Conservation (phyloP, 257 asterid genomes). For the Asclepias syriaca region DNA sequence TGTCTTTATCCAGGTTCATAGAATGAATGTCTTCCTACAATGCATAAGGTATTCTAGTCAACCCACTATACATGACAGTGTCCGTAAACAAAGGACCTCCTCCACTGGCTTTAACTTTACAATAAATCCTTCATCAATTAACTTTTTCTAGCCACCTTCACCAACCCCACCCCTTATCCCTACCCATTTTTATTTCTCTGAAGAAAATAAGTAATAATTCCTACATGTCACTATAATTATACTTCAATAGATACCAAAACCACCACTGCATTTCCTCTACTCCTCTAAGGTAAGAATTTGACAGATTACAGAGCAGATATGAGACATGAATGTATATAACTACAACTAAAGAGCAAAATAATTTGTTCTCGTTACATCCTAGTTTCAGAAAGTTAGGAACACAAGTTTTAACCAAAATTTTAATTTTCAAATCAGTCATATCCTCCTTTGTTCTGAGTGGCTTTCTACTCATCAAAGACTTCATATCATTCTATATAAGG, state of each 20-base stretch:
- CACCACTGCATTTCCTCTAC: neutral
- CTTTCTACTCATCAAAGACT: slow-evolving; percentile 3
- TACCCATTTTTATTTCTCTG: neutral
- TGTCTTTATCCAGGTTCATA: slow-evolving; percentile 6
- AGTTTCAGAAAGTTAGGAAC: neutral
- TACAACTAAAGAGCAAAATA: neutral
- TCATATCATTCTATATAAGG: neutral
- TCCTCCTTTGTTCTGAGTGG: slow-evolving; percentile 2
- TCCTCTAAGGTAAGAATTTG: neutral
- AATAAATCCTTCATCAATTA: neutral
- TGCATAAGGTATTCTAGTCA: slow-evolving; percentile 10
- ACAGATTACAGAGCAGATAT: neutral
- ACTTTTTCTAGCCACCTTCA: neutral
- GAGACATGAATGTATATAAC: neutral
- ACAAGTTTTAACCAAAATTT: neutral
- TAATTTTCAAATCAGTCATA: neutral
- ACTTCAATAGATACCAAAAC: neutral
- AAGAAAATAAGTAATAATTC: neutral
- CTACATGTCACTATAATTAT: neutral
- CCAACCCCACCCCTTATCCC: neutral
- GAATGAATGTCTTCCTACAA: slow-evolving; percentile 17
- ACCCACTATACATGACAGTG: slow-evolving; percentile 17
- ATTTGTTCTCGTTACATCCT: neutral
- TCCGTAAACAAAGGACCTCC: slow-evolving; percentile 22
- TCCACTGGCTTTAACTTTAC: slow-evolving; percentile 8